A percentile compares a stretch with the other conserved stretches of the same genome.
phyloP scores from a whole-genome alignment of 2,329 filamentous ascomycete genomes.

The Aureobasidium sp. region DNA sequence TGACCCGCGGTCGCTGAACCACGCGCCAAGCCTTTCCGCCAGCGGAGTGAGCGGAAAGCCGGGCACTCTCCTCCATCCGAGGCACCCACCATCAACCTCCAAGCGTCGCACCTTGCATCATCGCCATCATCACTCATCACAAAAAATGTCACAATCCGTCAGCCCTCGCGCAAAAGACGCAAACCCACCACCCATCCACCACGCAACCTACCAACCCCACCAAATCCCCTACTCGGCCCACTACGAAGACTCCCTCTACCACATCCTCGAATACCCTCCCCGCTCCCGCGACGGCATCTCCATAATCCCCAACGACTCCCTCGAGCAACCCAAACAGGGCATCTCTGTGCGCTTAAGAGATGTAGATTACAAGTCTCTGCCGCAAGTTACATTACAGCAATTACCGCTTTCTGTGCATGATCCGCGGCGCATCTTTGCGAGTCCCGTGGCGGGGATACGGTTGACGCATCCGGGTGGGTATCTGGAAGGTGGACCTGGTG shows the following conservation, averaged over 20 bases:
- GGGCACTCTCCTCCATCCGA: not conserved
- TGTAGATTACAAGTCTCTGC: conserved; percentile 23
- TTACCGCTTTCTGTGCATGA: conserved; percentile 40
- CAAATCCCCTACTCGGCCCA: conserved; percentile 37
- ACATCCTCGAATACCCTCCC: conserved; percentile 31
- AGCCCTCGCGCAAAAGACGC: not conserved
- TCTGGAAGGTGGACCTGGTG: conserved; percentile 41
- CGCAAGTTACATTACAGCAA: conserved; percentile 25
- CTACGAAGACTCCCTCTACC: conserved; percentile 41
- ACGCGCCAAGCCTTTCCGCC: not conserved
- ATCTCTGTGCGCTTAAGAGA: conserved; percentile 25
- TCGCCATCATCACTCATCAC: not conserved
- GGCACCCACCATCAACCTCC: not conserved
- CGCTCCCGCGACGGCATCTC: conserved; percentile 22
- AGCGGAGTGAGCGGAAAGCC: not conserved
- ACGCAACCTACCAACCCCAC: conserved; percentile 37
- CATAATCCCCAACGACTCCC: conserved; percentile 23
- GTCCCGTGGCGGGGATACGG: conserved; percentile 37
- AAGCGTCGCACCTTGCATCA: conserved; percentile 5
- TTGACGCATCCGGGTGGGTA: conserved; percentile 43
- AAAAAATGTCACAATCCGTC: conserved; percentile 2
- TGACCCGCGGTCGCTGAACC: conserved; percentile 1
- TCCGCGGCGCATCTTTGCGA: conserved; percentile 35
- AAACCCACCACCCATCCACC: not conserved
- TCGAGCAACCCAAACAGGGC: conserved; percentile 24